Evolutionary conservation across 768 basidiomycete genomes (phyloP), one percentile per base, ranked within the genome.

Genomic region (Coprinopsis sp.): DNA sequence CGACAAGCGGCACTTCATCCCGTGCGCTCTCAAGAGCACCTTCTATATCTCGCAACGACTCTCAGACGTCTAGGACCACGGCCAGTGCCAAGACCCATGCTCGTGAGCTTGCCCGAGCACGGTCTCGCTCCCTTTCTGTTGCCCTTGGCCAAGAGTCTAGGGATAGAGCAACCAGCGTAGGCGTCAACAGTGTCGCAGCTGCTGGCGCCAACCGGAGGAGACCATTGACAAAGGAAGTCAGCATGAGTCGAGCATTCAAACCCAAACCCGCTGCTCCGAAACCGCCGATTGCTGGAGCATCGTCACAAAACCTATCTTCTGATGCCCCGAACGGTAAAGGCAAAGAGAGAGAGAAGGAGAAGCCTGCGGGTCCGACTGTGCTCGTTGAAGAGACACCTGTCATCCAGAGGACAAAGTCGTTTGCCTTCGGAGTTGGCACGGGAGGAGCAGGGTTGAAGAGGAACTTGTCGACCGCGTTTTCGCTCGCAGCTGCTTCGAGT

Each of bases 161-260:
- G 19, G 40, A 42, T 12, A 6, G 40, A n/a, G 27, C 40, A 13
- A 14, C 64, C 65, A 41, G 74, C 67, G 44, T 77, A 69, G 34
- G 54, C 67, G 56, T 38, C 67, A 67, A 57, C 69, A 62, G 6
- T 63, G 61, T 3, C 61, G 58, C 3, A 67, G 64, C 64, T n/a
- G 59, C 58, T 1, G 59, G 61, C 12, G 36, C 51, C 19, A 78
- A 78, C 56, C 78, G 77, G 51, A 72, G 76, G 8, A 64, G n/a
- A n/a, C n/a, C 76, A 1, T 63, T 87, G n/a, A 80, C 72, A 48
- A 74, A 84, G 25, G 85, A 89, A 58, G 71, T 88, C 51, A 88
- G 83, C 64, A 90, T 89, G 87, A 80, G 81, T 14, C 74, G 84
- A 25, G 74, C 65, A 19, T 87, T 87, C 65, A 86, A 80, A 56